Evolutionary conservation across 1,284 basidiomycete genomes (phyloP), one percentile per base, ranked within the genome.

Genomic region (Agroathelia rolfsii): DNA sequence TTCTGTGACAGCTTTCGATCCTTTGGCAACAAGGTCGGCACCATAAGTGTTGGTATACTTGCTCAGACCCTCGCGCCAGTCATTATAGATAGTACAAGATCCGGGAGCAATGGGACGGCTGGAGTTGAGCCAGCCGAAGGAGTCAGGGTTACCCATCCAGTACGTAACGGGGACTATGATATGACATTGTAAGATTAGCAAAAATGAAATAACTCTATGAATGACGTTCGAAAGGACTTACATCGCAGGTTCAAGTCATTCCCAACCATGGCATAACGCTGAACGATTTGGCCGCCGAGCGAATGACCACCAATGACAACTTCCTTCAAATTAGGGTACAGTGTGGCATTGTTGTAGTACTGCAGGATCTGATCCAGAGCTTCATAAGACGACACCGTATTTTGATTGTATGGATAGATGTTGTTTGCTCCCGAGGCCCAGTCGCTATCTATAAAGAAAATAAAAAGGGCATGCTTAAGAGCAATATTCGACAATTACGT

Each of bases 311-410:
- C 29, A 9, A 36, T 30, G 17, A 36, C 22, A 14, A 36, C 32
- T 18, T 36, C 30, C 12, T 36, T 36, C 29, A 36, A 23, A 24
- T 36, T 36, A 15, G 30, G 35, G 16, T 32, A 36, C n/a, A 3
- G 12, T 5, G 20, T n/a, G n/a, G 20, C 19, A 17, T 36, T 15
- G 30, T 31, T 30, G 16, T 24, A 36, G 19, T 36, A 36, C 19
- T 34, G 32, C 9, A 34, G 10, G 24, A 34, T 34, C 18, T 34
- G 32, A 19, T 34, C 32, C 21, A 34, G 11, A 6, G 24, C 32
- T 15, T 32, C 35, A 16, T 9, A 36, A 11, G 35, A 32, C 14
- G 30, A 36, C 11, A 36, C 35, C 17, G 8, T 36, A 12, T 23
- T 36, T 12, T 18, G 15, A 24, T 8, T 8, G 6, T 28, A 10